Evolutionary conservation across 2,329 filamentous ascomycete genomes (phyloP), one percentile per base, ranked within the genome.

Genomic region (Furcasterigmium sp.): DNA sequence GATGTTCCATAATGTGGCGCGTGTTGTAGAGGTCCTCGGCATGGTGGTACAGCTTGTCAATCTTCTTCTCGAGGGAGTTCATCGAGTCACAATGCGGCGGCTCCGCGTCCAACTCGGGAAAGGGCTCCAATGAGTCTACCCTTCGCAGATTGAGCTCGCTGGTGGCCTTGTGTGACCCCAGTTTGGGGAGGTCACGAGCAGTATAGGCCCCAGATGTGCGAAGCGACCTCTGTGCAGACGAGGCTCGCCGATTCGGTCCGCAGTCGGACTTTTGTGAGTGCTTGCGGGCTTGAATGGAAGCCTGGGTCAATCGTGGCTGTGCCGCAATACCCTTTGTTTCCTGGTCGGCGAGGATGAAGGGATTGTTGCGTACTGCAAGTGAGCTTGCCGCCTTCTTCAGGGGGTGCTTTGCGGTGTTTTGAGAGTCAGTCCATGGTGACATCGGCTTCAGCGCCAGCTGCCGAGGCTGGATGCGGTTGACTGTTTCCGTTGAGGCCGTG

Each of bases 1-100:
- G 50, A 36, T 65, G 60, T 36, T 64, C 58, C 36, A 59, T 51
- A 43, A 62, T 61, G 45, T 66, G 63, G 23, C 58, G 55, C 15
- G 56, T 50, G 37, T 54, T 54, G 40, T 64, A 56, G 5, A 68
- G 55, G 19, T 61, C 58, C 30, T 62, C 49, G 8, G 59, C 56
- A 46, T 65, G 58, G 3, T 58, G 57, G 40, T 61, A 58, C 2
- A 63, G 47, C 32, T 55, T 49, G 39, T 59, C 53, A 36, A 64
- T 57, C 32, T 57, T 55, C 42, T 52, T 44, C 25, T 54, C 45
- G n/a, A 57, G 19, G 5, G 42, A 46, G 28, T 42, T 40, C 17
- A 40, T 40, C 18, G 38, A 40, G 17, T 40, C 18, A 18, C 38
- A 40, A n/a, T 40, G 38, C 3, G 26, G 38, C 17, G 18, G 23